Conservation (phyloP, 2,329 filamentous ascomycete species). For the Diaporthe citriasiana region DNA sequence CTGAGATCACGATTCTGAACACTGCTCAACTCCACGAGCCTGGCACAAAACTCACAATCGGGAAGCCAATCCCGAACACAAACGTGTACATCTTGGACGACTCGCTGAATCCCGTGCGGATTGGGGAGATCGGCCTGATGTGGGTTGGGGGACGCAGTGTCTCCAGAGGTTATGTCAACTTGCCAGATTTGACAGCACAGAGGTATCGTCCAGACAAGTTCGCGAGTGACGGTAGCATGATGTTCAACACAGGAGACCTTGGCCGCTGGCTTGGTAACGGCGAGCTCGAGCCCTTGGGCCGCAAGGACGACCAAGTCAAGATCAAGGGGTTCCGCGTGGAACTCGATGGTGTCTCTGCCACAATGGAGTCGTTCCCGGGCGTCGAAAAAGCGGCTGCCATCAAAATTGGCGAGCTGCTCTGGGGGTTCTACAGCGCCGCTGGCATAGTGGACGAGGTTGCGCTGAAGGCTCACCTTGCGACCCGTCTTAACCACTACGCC, state of each 20-base stretch:
- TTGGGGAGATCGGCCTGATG: constrained; percentile 66
- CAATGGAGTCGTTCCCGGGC: constrained; percentile 60
- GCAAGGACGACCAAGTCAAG: constrained; percentile 74
- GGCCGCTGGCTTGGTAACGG: constrained; percentile 68
- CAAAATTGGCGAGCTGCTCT: constrained; percentile 62
- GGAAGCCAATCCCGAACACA: constrained; percentile 69
- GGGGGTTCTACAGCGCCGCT: constrained; percentile 63
- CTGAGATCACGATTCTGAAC: constrained; percentile 72
- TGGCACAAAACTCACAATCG: constrained; percentile 65
- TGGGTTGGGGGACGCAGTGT: constrained; percentile 71
- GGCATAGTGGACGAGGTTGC: constrained; percentile 52
- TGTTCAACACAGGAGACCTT: constrained; percentile 74
- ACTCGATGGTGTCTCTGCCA: constrained; percentile 69
- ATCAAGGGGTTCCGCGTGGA: constrained; percentile 74
- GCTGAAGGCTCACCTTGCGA: constrained; percentile 57
- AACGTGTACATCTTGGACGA: constrained; percentile 68
- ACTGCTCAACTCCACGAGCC: constrained; percentile 65
- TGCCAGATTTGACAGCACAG: constrained; percentile 63
- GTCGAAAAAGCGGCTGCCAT: constrained; percentile 64
- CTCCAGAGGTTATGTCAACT: constrained; percentile 68
- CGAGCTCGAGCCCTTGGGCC: constrained; percentile 67
- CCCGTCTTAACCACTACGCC: constrained; percentile 68
- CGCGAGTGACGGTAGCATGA: constrained; percentile 63
- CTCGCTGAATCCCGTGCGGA: constrained; percentile 57
- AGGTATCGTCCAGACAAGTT: constrained; percentile 67